phyloP scores from a whole-genome alignment of 2,329 filamentous ascomycete genomes.

The Zymoseptoria passerinii region DNA sequence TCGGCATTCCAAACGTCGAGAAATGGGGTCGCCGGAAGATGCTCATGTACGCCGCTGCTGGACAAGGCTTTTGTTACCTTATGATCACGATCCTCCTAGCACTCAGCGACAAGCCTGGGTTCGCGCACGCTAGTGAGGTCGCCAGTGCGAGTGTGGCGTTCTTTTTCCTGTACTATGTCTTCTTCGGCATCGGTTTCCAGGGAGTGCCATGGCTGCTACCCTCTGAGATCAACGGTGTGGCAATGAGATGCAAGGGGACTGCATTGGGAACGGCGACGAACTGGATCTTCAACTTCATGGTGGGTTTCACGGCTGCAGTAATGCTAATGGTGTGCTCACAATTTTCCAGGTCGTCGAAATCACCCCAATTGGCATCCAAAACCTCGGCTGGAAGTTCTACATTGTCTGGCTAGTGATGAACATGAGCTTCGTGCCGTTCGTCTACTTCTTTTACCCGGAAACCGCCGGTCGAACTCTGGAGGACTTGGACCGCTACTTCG shows the following conservation, averaged over 20 bases:
- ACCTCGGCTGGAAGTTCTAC: conserved; percentile 26
- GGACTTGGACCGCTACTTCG: conserved; percentile 27
- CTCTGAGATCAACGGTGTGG: conserved; percentile 43
- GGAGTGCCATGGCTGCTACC: conserved; percentile 37
- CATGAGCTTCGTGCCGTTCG: conserved; percentile 39
- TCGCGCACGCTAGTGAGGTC: conserved; percentile 18
- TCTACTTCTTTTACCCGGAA: conserved; percentile 34
- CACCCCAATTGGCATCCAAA: conserved; percentile 37
- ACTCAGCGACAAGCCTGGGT: conserved; percentile 28
- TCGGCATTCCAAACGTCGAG: conserved; percentile 43
- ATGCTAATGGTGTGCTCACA: background rate
- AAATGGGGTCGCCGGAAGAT: conserved; percentile 49
- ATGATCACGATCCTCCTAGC: conserved; percentile 45
- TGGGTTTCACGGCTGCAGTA: background rate
- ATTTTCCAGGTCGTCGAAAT: conserved; percentile 31
- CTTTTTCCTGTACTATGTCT: conserved; percentile 49
- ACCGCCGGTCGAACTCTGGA: conserved; percentile 28
- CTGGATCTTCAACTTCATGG: conserved; percentile 40
- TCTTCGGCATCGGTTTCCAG: conserved; percentile 38
- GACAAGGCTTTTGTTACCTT: conserved; percentile 46
- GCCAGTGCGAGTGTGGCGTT: conserved; percentile 34
- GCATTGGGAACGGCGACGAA: conserved; percentile 45
- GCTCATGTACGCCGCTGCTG: conserved; percentile 49
- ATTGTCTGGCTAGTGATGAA: conserved; percentile 47
- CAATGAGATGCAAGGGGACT: conserved; percentile 43